phyloP scores from a whole-genome alignment of 768 basidiomycete species.

The Hysterangium stoloniferum region DNA sequence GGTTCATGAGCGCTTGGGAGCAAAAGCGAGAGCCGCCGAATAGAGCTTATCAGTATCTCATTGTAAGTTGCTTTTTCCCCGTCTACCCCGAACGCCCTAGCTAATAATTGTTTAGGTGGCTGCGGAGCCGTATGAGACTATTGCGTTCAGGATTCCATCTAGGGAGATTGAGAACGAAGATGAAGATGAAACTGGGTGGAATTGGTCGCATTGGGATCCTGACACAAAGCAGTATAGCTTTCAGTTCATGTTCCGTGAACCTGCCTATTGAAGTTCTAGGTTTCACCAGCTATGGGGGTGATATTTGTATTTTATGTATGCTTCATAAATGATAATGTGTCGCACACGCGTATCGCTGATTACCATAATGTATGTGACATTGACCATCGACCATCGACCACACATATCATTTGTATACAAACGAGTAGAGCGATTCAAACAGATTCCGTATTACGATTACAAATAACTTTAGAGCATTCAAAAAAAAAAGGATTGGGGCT shows the following conservation, averaged over 20 bases:
- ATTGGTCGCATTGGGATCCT: constrained; percentile 99
- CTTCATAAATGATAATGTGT: no score
- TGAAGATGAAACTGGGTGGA: constrained; percentile 85
- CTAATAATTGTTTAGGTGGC: constrained; percentile 60
- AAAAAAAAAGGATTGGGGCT: no score
- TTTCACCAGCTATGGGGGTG: no score
- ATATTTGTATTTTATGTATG: no score
- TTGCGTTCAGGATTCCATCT: constrained; percentile 97
- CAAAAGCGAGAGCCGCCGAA: constrained; percentile 93
- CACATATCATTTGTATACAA: no score
- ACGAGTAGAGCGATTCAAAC: no score
- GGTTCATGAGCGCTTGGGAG: constrained; percentile 98
- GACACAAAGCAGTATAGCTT: constrained; percentile 98
- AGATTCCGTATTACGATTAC: no score
- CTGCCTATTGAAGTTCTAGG: constrained; percentile 9
- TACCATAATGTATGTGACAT: no score
- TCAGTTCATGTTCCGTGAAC: constrained; percentile 79
- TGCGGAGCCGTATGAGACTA: constrained; percentile 98
- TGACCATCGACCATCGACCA: no score
- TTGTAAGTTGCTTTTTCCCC: constrained; percentile 48
- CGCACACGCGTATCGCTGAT: no score
- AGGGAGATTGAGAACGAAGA: constrained; percentile 92
- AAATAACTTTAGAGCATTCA: no score
- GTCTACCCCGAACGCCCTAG: not conserved
- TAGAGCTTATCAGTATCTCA: constrained; percentile 94